A percentile compares a stretch with the other conserved stretches of the same genome.
These are phyloP conservation scores for Prunus persica DNA, from an alignment of 306 rosid genomes.

Conservation along the genomic window Prunus_persica_NCBIv2 NC_034015.1:18833001-18833500, in stretches of 20 bases:
- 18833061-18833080: constrained; percentile 80
- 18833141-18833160: constrained; percentile 45
- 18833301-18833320: constrained; percentile 1
- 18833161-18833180: constrained; percentile 24
- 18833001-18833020: neutral
- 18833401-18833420: constrained; percentile 82
- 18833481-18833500: constrained; percentile 96
- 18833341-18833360: constrained; percentile 64
- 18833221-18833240: constrained; percentile 31
- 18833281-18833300: neutral
- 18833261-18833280: constrained; percentile 46
- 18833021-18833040: neutral
- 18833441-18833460: constrained; percentile 85
- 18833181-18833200: constrained; percentile 33
- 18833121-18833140: constrained; percentile 49
- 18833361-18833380: constrained; percentile 89
- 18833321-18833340: constrained; percentile 13
- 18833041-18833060: constrained; percentile 10
- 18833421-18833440: constrained; percentile 92
- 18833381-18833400: constrained; percentile 67
- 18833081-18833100: constrained; percentile 78
- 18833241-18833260: constrained; percentile 62
- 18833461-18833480: constrained; percentile 97
- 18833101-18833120: constrained; percentile 74
- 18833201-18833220: constrained; percentile 29